Percentiles rank a stretch among this genome's conserved stretches.
phyloP scores from a whole-genome alignment of 2,329 filamentous ascomycete species.

The Alternaria viburni region DNA sequence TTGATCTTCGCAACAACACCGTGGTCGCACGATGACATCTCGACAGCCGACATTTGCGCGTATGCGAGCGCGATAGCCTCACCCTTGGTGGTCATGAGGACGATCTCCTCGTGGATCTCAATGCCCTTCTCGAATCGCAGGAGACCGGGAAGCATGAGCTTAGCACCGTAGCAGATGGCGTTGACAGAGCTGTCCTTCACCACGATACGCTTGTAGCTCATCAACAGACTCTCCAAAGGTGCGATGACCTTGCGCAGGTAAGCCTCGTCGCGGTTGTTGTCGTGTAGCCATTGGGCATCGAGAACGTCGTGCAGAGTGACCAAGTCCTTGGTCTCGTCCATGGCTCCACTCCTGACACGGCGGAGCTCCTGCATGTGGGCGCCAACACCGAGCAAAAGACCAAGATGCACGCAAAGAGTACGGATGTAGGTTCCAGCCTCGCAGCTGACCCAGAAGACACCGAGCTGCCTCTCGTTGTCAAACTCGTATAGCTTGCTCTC shows the following conservation, averaged over 20 bases:
- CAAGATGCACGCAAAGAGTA: conserved; percentile 94
- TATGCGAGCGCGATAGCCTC: conserved; percentile 97
- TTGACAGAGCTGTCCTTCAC: conserved; percentile 98
- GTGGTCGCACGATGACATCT: conserved; percentile 96
- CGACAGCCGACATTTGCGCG: conserved; percentile 96
- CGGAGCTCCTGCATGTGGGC: conserved; percentile 98
- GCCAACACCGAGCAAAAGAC: conserved; percentile 78
- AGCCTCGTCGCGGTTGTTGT: conserved; percentile 94
- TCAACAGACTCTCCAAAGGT: conserved; percentile 90
- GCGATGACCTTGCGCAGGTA: conserved; percentile 90
- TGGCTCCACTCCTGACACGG: conserved; percentile 90
- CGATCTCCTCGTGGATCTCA: conserved; percentile 93
- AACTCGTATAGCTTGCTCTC: conserved; percentile 96
- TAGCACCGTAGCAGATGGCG: conserved; percentile 97
- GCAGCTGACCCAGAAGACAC: conserved; percentile 99
- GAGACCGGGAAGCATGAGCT: conserved; percentile 97
- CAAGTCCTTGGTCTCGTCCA: conserved; percentile 87
- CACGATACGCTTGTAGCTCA: conserved; percentile 93
- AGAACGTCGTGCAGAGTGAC: conserved; percentile 95
- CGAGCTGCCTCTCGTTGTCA: conserved; percentile 96
- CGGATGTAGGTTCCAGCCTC: conserved; percentile 99
- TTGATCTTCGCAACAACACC: conserved; percentile 99
- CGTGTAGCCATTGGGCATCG: conserved; percentile 93
- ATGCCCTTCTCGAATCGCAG: conserved; percentile 91
- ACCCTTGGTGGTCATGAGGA: conserved; percentile 98